Evolutionary conservation across 73 alveolate species (phyloP).

Genomic region (Paramecium pentaurelia): DNA sequence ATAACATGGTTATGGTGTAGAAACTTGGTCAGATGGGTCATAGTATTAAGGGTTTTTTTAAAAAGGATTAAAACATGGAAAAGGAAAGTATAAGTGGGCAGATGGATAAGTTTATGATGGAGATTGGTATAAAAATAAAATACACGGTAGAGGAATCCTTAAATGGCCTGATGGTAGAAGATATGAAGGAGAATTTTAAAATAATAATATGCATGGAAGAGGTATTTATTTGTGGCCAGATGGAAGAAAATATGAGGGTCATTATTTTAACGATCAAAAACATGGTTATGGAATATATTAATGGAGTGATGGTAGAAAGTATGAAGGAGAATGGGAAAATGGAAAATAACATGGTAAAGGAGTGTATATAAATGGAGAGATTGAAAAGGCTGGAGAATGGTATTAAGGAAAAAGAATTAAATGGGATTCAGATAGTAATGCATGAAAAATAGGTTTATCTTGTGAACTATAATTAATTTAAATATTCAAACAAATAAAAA

Average conservation of each 20-base stretch:
- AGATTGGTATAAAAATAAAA: slow-evolving; percentile 75
- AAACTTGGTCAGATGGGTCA: slow-evolving; percentile 73
- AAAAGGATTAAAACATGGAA: slow-evolving; percentile 65
- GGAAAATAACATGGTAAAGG: slow-evolving; percentile 67
- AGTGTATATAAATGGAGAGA: neutral
- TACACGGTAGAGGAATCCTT: slow-evolving; percentile 64
- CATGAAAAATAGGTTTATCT: neutral
- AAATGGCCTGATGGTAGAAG: slow-evolving; percentile 66
- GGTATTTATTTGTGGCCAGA: slow-evolving; percentile 67
- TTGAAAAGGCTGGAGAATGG: neutral
- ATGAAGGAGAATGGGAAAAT: slow-evolving; percentile 56
- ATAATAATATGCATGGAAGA: slow-evolving; percentile 66
- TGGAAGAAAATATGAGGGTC: slow-evolving; percentile 75
- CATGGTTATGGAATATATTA: slow-evolving; percentile 70
- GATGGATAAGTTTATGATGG: slow-evolving; percentile 84
- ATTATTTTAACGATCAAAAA: slow-evolving; percentile 80
- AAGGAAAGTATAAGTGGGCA: slow-evolving; percentile 70
- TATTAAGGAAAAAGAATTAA: neutral
- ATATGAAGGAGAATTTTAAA: slow-evolving; percentile 54
- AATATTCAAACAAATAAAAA: neutral
- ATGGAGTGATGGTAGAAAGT: slow-evolving; percentile 41
- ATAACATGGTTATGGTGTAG: slow-evolving; percentile 67
- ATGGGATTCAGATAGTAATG: slow-evolving; percentile 18
- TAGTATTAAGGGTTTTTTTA: slow-evolving; percentile 59
- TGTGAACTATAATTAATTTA: neutral